Conservation (phyloP, 1,284 basidiomycete genomes). For the Sanghuangporus weigelae region DNA sequence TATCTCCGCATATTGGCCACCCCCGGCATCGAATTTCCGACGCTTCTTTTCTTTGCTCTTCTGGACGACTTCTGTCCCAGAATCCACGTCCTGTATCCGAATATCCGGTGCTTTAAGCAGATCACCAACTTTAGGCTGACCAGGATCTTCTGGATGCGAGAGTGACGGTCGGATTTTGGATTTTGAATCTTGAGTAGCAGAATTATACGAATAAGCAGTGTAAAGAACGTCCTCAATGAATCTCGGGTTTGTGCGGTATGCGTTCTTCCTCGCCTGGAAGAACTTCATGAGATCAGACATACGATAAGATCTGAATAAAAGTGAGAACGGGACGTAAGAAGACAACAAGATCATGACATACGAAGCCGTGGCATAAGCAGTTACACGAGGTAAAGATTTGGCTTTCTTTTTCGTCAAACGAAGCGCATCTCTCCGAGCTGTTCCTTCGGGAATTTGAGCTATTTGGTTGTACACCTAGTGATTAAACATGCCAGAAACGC, state of each 20-base stretch:
- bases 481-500: conserved; percentile 7
- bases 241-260: conserved; percentile 82
- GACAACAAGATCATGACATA: conserved; percentile 32
- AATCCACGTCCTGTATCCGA: conserved; percentile 26
- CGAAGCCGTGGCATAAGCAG: conserved; percentile 93
- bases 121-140: conserved; percentile 45
- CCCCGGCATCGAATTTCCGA: conserved; percentile 55
- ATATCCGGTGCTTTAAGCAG: conserved; percentile 71
- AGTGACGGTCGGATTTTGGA: conserved; percentile 23
- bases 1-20: conserved; percentile 75
- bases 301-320: conserved; percentile 67
- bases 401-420: conserved; percentile 91
- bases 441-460: conserved; percentile 89
- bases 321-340: background rate
- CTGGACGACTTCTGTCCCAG: conserved; percentile 21
- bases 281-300: conserved; percentile 85
- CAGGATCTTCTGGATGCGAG: conserved; percentile 17
- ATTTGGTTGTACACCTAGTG: conserved; percentile 82
- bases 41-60: conserved; percentile 38
- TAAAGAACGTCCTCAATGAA: conserved; percentile 80
- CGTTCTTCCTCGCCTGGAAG: conserved; percentile 73
- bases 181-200: conserved; percentile 24
- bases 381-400: conserved; percentile 89
- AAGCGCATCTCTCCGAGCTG: conserved; percentile 86
- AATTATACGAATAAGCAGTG: conserved; percentile 72